A percentile compares a stretch with the other conserved stretches of the same genome.
phyloP scores from a whole-genome alignment of 148 eudicot species.

The Rhododendron vialii region DNA sequence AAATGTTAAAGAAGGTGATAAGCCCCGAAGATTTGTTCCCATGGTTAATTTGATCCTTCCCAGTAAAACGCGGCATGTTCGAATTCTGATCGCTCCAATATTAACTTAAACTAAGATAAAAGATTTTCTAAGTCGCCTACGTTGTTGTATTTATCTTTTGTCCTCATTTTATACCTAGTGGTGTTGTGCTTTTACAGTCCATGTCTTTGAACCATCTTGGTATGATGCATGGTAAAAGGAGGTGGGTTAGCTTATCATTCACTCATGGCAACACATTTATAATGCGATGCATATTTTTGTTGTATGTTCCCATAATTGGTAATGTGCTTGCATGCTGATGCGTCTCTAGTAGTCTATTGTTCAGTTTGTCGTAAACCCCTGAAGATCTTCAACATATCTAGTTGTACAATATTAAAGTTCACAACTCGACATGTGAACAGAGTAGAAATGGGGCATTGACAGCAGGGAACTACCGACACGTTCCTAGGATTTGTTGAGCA shows the following conservation, averaged over 20 bases:
- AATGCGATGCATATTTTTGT: not conserved
- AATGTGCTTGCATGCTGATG: not conserved
- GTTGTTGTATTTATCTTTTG: not conserved
- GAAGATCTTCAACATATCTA: no score
- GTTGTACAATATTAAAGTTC: not conserved
- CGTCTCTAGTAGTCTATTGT: not conserved
- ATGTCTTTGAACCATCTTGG: not conserved
- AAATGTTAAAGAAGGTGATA: no score
- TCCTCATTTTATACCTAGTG: not conserved
- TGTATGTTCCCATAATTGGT: not conserved
- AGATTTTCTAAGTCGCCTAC: not conserved
- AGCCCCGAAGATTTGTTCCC: no score
- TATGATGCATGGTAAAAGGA: not conserved
- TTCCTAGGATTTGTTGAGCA: not conserved
- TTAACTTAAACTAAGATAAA: not conserved
- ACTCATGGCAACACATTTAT: not conserved
- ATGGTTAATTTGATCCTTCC: no score
- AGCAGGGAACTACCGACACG: not conserved
- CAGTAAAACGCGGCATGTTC: no score
- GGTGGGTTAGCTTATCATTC: not conserved
- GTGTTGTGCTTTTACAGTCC: not conserved
- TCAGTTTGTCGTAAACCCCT: not conserved
- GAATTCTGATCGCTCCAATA: not conserved
- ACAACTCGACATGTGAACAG: not conserved
- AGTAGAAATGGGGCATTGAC: not conserved